These are phyloP conservation scores for Corchorus olitorius DNA, from an alignment of 345 rosid genomes.

Conservation along the genomic window DNA sequence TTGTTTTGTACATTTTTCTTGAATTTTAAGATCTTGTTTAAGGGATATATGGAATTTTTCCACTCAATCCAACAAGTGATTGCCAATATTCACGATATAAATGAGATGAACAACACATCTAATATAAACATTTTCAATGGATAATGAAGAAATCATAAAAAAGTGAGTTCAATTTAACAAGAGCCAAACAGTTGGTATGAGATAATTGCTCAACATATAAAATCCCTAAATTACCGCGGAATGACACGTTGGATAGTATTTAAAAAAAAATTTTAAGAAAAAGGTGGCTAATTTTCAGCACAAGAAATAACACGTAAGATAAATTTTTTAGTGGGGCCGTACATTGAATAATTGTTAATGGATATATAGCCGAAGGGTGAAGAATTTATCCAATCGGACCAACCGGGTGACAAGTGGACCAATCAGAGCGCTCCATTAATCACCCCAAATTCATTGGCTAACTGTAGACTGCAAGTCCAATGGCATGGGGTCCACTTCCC, in stretches of 20 bases:
- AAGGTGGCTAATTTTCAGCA: background rate
- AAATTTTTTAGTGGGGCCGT: background rate
- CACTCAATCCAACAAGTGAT: too few relatives aligned
- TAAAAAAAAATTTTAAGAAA: background rate
- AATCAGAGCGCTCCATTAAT: background rate
- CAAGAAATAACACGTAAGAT: constrained; percentile 6
- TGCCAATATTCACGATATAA: too few relatives aligned
- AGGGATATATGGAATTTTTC: too few relatives aligned
- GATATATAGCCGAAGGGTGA: background rate
- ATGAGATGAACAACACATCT: too few relatives aligned
- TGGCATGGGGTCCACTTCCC: constrained; percentile 19
- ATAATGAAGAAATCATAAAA: background rate
- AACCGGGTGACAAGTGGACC: constrained; percentile 25
- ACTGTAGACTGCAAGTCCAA: background rate
- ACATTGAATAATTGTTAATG: background rate
- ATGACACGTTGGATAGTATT: constrained; percentile 21
- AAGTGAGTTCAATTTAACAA: background rate
- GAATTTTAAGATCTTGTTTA: too few relatives aligned
- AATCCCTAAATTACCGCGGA: background rate
- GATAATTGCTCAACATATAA: background rate
- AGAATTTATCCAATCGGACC: constrained; percentile 21
- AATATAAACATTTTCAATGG: too few relatives aligned
- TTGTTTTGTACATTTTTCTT: too few relatives aligned
- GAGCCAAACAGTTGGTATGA: background rate
- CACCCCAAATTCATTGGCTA: background rate